A percentile compares a stretch with the other conserved stretches of the same genome.
phyloP scores from a whole-genome alignment of 2,329 filamentous ascomycete species.

The Claviceps spartinae region DNA sequence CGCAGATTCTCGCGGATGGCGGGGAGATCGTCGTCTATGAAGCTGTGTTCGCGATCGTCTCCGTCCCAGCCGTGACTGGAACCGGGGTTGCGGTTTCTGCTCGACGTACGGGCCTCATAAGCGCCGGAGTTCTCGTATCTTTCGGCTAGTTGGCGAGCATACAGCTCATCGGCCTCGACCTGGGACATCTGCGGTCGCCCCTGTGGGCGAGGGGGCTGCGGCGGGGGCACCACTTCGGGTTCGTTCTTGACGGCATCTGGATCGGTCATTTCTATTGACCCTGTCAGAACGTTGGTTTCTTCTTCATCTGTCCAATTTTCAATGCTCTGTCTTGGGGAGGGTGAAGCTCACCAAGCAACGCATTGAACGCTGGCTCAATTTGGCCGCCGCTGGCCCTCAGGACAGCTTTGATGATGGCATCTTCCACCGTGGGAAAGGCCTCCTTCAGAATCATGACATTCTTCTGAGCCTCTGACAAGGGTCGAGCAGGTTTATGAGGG shows the following conservation, averaged over 20 bases:
- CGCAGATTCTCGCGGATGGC: constrained; percentile 85
- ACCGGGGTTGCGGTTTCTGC: constrained; percentile 26
- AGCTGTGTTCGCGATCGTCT: constrained; percentile 68
- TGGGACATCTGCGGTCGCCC: constrained; percentile 55
- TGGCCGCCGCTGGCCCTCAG: constrained; percentile 73
- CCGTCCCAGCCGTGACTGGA: constrained; percentile 25
- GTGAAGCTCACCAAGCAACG: constrained; percentile 54
- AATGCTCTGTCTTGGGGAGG: neutral
- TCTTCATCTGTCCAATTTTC: neutral
- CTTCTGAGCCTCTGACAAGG: constrained; percentile 67
- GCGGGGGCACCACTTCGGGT: constrained; percentile 46
- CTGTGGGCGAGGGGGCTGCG: constrained; percentile 67
- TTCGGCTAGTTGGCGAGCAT: constrained; percentile 83
- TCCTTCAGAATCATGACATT: constrained; percentile 82
- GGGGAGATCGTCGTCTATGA: constrained; percentile 91
- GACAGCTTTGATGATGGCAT: constrained; percentile 71
- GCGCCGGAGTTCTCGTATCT: constrained; percentile 60
- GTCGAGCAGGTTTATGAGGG: constrained; percentile 76
- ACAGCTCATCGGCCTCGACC: constrained; percentile 79
- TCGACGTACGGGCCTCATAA: constrained; percentile 43
- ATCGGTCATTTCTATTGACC: constrained; percentile 57
- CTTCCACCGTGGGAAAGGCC: constrained; percentile 79
- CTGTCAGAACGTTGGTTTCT: neutral
- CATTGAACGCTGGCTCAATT: constrained; percentile 91
- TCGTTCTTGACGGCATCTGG: constrained; percentile 50